Evolutionary conservation across 2,329 filamentous ascomycete genomes (phyloP).

Genomic region (Pleoardoris graminearum): DNA sequence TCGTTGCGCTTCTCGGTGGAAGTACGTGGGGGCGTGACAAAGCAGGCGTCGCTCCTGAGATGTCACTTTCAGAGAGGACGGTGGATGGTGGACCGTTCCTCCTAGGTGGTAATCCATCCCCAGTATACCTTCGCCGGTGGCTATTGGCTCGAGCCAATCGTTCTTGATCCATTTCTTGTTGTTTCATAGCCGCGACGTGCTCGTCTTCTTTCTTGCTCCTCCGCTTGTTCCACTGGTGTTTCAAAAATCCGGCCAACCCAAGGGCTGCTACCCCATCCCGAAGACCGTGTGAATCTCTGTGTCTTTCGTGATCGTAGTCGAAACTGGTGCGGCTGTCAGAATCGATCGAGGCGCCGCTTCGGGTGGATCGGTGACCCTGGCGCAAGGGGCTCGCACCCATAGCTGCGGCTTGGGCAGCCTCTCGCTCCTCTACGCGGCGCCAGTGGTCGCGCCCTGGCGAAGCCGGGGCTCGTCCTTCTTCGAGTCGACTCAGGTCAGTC

Average conservation of each 20-base stretch:
- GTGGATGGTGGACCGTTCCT: constrained; percentile 42
- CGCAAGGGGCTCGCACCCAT: constrained; percentile 54
- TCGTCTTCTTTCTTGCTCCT: constrained; percentile 63
- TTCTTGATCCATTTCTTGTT: constrained; percentile 58
- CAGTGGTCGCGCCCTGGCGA: constrained; percentile 47
- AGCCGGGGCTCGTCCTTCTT: constrained; percentile 58
- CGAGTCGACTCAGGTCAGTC: constrained; percentile 53
- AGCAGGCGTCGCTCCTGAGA: constrained; percentile 51
- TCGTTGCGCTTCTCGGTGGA: constrained; percentile 28
- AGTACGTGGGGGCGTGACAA: constrained; percentile 44
- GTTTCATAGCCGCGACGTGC: constrained; percentile 59
- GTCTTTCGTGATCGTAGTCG: constrained; percentile 34
- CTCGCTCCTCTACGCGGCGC: constrained; percentile 44
- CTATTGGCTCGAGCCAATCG: constrained; percentile 57
- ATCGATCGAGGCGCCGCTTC: constrained; percentile 45
- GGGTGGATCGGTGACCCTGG: constrained; percentile 31
- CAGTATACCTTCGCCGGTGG: constrained; percentile 66
- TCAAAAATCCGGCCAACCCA: constrained; percentile 46
- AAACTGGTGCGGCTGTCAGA: constrained; percentile 48
- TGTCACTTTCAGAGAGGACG: constrained; percentile 49
- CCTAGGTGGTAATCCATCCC: constrained; percentile 58
- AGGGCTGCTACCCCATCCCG: constrained; percentile 54
- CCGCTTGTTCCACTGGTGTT: constrained; percentile 53
- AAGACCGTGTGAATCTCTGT: constrained; percentile 41
- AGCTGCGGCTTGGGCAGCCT: constrained; percentile 43